Base-by-base conservation (phyloP, 495 filamentous ascomycete species). In the Chlorociboria aeruginascens region DNA sequence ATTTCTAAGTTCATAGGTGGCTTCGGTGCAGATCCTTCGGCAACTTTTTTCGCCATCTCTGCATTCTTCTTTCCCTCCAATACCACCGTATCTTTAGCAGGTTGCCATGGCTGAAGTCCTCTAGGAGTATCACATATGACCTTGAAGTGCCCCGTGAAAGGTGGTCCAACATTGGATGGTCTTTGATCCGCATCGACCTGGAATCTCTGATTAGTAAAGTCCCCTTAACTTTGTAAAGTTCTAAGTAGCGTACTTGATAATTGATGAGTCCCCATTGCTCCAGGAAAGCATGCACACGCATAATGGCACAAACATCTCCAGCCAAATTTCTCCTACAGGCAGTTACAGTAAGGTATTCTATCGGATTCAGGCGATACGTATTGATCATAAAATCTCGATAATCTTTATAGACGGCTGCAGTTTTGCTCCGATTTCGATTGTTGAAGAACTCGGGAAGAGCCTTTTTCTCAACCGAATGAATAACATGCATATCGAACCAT, bases 311-410 rank as follows among this genome's bases (percentile, higher is more conserved):
- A 45, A 98, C 92, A 66, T 98, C 92, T 50, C 92, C 92, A 7
- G 93, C 89, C 53, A 98, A 72, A 63, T 98, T 98, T 46, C 92
- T 79, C 51, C 92, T 72, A 61, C 92, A 98, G n/a, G 92, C 92
- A 8, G 92, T 98, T 45, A 98, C 88, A 12, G 93, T 98, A 35
- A 98, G 73, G 60, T 98, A 98, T 65, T 98, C 92, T 25, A 86
- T 74, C 3, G 92, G 92, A 62, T 96, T 97, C 41, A 98, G 67
- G 16, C 92, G 79, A 65, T 98, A 98, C 13, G 92, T 95, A 63
- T 97, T 97, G 64, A 98, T 90, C 92, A 98, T 98, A 65, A 98
- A 98, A 59, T 97, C 90, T 50, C 92, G 81, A 65, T 97, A 97
- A 61, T 98, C 92, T 66, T 96, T 96, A 66, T 97, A 98, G 12